Conservation (phyloP, 1,284 basidiomycete genomes). For the Sphagnurus paluster region DNA sequence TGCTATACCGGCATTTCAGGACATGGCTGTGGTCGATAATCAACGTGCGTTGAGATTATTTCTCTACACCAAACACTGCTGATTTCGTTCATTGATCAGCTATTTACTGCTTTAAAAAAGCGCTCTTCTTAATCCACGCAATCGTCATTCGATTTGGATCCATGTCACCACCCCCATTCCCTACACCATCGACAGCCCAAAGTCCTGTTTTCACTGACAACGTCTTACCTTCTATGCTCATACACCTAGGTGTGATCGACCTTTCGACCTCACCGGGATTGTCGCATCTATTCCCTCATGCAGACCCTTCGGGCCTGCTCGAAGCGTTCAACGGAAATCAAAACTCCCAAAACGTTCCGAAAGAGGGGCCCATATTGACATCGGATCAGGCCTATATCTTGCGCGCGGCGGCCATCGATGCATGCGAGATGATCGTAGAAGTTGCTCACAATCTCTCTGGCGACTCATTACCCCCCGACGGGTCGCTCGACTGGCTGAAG, state of each 20-base stretch:
- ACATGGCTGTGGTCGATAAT: slow-evolving; percentile 65
- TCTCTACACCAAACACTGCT: slow-evolving; percentile 1
- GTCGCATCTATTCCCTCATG: slow-evolving; percentile 44
- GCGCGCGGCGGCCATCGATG: slow-evolving; percentile 78
- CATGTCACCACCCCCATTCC: slow-evolving; percentile 51
- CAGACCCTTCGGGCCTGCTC: slow-evolving; percentile 43
- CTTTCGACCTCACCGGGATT: slow-evolving; percentile 49
- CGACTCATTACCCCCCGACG: slow-evolving; percentile 18
- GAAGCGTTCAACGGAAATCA: slow-evolving; percentile 15
- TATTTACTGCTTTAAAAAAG: slow-evolving; percentile 88
- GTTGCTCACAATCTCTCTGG: slow-evolving; percentile 47
- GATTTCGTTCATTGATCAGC: slow-evolving; percentile 41
- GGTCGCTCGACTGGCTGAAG: slow-evolving; percentile 50
- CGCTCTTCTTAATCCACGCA: slow-evolving; percentile 78
- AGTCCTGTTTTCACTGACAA: slow-evolving; percentile 86
- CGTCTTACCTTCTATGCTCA: slow-evolving; percentile 80
- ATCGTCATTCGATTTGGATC: slow-evolving; percentile 64
- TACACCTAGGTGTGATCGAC: slow-evolving; percentile 76
- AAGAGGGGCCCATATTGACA: slow-evolving; percentile 65
- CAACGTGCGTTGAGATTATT: slow-evolving; percentile 48
- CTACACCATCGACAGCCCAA: slow-evolving; percentile 55
- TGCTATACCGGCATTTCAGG: slow-evolving; percentile 75
- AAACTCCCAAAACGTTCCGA: slow-evolving; percentile 31
- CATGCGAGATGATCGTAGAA: slow-evolving; percentile 67
- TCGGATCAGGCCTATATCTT: slow-evolving; percentile 68